phyloP scores from a whole-genome alignment of 257 asterid genomes.

The Jacaranda mimosifolia region DNA sequence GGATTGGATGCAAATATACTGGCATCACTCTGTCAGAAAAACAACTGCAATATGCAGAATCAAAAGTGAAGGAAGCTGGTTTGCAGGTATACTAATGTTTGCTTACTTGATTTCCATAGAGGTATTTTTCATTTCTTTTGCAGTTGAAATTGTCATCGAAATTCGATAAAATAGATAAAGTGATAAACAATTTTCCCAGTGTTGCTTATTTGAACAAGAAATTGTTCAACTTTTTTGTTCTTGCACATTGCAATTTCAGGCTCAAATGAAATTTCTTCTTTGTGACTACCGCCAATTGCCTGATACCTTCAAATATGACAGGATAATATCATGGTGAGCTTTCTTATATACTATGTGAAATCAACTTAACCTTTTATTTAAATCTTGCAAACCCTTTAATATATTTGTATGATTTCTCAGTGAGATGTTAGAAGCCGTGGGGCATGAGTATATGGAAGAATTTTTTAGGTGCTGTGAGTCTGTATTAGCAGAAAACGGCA shows the following conservation, averaged over 20 bases:
- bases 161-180: no score
- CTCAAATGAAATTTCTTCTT: slow-evolving; percentile 57
- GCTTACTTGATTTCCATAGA: no score
- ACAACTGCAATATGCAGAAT: slow-evolving; percentile 58
- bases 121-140: no score
- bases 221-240: no score
- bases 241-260: slow-evolving; percentile 41
- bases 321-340: slow-evolving; percentile 68
- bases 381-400: no score
- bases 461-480: slow-evolving; percentile 66
- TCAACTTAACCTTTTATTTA: neutral
- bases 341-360: neutral
- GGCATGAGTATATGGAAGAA: slow-evolving; percentile 69
- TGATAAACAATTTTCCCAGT: no score
- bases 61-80: slow-evolving; percentile 64
- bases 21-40: neutral
- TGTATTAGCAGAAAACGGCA: slow-evolving; percentile 60
- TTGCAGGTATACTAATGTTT: slow-evolving; percentile 50
- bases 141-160: neutral
- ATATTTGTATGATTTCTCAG: slow-evolving; percentile 37
- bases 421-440: slow-evolving; percentile 76
- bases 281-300: slow-evolving; percentile 80
- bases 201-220: no score
- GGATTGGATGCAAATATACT: no score
- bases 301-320: slow-evolving; percentile 54